A percentile compares a stretch with the other conserved stretches of the same genome.
These are phyloP conservation scores for Chaetomidium leptoderma DNA, from an alignment of 495 filamentous ascomycete species.

Conservation along the genomic window DNA sequence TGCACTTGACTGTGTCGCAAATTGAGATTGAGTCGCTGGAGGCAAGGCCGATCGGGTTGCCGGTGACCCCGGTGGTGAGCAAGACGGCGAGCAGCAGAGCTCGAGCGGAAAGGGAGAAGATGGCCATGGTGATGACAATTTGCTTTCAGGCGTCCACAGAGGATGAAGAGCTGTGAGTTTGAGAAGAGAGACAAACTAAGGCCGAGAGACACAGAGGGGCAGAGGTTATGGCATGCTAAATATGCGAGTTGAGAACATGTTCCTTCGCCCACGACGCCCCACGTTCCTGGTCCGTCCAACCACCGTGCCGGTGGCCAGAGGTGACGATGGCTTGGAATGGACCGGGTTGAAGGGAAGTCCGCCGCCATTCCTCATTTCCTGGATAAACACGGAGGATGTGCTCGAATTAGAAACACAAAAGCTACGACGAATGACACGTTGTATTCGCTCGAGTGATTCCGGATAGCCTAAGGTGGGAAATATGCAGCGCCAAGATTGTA, in stretches of 20 bases:
- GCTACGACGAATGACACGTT: slow-evolving; percentile 3
- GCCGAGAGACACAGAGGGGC: neutral
- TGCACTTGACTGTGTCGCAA: slow-evolving; percentile 22
- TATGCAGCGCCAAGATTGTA: neutral
- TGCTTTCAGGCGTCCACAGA: neutral
- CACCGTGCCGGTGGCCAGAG: neutral
- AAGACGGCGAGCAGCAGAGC: slow-evolving; percentile 15
- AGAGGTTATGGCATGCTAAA: slow-evolving; percentile 7
- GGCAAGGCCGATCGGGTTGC: slow-evolving; percentile 15
- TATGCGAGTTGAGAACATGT: neutral
- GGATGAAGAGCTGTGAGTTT: neutral
- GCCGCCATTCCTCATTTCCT: slow-evolving; percentile 3
- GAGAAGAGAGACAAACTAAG: neutral
- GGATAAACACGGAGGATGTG: slow-evolving; percentile 10
- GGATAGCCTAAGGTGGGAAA: slow-evolving; percentile 14
- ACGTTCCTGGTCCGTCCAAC: neutral
- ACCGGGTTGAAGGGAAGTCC: neutral
- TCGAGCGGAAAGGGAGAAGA: slow-evolving; percentile 1
- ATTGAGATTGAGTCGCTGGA: slow-evolving; percentile 6
- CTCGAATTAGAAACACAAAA: slow-evolving; percentile 11
- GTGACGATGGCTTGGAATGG: neutral
- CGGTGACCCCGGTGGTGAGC: slow-evolving; percentile 6
- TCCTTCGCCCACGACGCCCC: too few relatives aligned
- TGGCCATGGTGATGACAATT: neutral
- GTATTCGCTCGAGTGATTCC: neutral